Conservation (phyloP, 2,329 filamentous ascomycete genomes). For the Claviceps humidiphila region DNA sequence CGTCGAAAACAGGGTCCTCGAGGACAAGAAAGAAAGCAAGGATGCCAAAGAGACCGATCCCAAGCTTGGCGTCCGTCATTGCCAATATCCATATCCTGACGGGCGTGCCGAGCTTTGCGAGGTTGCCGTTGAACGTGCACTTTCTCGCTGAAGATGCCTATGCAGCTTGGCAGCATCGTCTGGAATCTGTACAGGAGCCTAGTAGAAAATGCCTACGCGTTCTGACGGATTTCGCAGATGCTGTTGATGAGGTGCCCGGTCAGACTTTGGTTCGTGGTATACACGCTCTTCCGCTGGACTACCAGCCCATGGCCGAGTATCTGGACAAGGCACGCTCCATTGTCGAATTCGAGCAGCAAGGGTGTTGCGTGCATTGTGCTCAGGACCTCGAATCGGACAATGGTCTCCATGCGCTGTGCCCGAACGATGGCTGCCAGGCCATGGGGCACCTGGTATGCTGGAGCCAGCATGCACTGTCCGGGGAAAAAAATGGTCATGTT, state of each 20-base stretch:
- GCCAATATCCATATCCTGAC: slow-evolving; percentile 73
- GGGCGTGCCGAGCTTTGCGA: slow-evolving; percentile 62
- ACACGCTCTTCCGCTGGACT: slow-evolving; percentile 40
- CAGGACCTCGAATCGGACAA: slow-evolving; percentile 29
- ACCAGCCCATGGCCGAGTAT: slow-evolving; percentile 37
- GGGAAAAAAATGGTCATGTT: slow-evolving; percentile 29
- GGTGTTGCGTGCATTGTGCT: slow-evolving; percentile 39
- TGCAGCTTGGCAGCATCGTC: slow-evolving; percentile 51
- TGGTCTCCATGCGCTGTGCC: slow-evolving; percentile 45
- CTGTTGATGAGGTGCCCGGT: slow-evolving; percentile 3
- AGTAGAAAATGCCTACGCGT: slow-evolving; percentile 38
- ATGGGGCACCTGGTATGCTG: slow-evolving; percentile 49
- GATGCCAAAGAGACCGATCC: slow-evolving; percentile 41
- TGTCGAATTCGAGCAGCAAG: slow-evolving; percentile 42
- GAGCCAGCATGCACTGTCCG: slow-evolving; percentile 35
- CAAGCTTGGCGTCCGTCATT: slow-evolving; percentile 54
- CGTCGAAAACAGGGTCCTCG: too few species aligned
- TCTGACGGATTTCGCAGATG: slow-evolving; percentile 38
- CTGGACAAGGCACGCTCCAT: slow-evolving; percentile 41
- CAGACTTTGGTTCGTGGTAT: slow-evolving; percentile 30
- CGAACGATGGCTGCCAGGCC: slow-evolving; percentile 37
- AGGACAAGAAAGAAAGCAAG: slow-evolving; percentile 31
- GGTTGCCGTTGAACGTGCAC: slow-evolving; percentile 70
- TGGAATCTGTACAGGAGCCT: slow-evolving; percentile 31
- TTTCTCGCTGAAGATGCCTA: slow-evolving; percentile 66